phyloP scores from a whole-genome alignment of 2,329 filamentous ascomycete genomes.

The Fusarium annulatum region DNA sequence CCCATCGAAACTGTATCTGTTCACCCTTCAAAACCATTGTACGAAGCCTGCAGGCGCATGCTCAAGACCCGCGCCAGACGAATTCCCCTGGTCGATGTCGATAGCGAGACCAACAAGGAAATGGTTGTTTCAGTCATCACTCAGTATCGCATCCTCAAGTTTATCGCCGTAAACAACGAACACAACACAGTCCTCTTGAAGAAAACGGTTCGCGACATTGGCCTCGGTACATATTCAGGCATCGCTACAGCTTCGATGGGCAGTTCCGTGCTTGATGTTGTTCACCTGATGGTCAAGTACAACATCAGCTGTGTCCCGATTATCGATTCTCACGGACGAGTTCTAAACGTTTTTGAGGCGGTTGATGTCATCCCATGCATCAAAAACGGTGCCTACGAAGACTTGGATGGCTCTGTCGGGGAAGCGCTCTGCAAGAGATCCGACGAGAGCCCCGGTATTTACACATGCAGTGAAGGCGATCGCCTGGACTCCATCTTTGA shows the following conservation, averaged over 20 bases:
- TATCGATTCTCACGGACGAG: slow-evolving; percentile 78
- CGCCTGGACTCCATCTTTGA: slow-evolving; percentile 96
- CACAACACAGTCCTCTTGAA: slow-evolving; percentile 88
- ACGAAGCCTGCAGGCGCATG: slow-evolving; percentile 96
- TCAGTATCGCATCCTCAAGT: slow-evolving; percentile 98
- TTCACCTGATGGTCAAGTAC: slow-evolving; percentile 89
- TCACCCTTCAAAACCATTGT: slow-evolving; percentile 88
- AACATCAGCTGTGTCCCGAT: slow-evolving; percentile 97
- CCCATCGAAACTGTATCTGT: slow-evolving; percentile 97
- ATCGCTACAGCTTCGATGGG: slow-evolving; percentile 88
- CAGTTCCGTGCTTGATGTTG: slow-evolving; percentile 91
- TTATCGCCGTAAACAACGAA: slow-evolving; percentile 92
- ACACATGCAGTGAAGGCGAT: slow-evolving; percentile 93
- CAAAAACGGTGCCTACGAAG: slow-evolving; percentile 92
- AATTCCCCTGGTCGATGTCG: slow-evolving; percentile 92
- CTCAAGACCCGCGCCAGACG: slow-evolving; percentile 90
- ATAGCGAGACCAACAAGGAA: slow-evolving; percentile 91
- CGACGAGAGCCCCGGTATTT: slow-evolving; percentile 95
- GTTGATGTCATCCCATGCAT: slow-evolving; percentile 97
- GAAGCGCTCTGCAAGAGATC: slow-evolving; percentile 88
- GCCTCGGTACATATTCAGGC: slow-evolving; percentile 84
- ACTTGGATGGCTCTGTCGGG: slow-evolving; percentile 85
- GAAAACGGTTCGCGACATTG: slow-evolving; percentile 86
- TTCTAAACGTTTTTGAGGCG: slow-evolving; percentile 97
- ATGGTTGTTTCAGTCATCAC: slow-evolving; percentile 98